Conservation (phyloP, 73 alveolate species). For the Paramecium tetraurelia region DNA sequence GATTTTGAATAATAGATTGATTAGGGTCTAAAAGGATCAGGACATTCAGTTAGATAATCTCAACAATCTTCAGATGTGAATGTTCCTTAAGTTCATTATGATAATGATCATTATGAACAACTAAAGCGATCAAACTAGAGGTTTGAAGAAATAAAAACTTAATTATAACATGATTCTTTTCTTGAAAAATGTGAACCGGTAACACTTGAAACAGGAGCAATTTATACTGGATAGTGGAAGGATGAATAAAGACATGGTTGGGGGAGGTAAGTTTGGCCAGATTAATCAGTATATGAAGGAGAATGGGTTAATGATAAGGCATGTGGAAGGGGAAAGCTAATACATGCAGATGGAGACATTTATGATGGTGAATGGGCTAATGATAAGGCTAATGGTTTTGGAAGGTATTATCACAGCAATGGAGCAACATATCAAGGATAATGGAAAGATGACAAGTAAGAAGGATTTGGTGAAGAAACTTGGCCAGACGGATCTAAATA, state of each 20-base stretch:
- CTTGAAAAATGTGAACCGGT: constrained; percentile 59
- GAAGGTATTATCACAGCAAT: constrained; percentile 61
- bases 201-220: constrained; percentile 62
- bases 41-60: constrained; percentile 24
- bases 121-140: neutral
- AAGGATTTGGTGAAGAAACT: constrained; percentile 74
- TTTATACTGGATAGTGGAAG: constrained; percentile 65
- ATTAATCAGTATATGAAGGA: constrained; percentile 75
- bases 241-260: constrained; percentile 67
- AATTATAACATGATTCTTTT: neutral
- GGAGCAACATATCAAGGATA: constrained; percentile 72
- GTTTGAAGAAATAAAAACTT: neutral
- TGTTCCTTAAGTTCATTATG: neutral
- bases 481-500: constrained; percentile 77
- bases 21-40: neutral
- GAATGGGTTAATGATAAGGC: constrained; percentile 76
- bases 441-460: constrained; percentile 77
- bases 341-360: constrained; percentile 75
- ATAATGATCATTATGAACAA: neutral
- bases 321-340: constrained; percentile 77
- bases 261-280: constrained; percentile 76
- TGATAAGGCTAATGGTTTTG: constrained; percentile 66
- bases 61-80: constrained; percentile 35
- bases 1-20: neutral
- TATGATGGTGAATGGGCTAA: constrained; percentile 78